Evolutionary conservation across 176 grass and related monocot genomes (phyloP), one percentile per base, ranked within the genome.

Genomic region (Aegilops bicornis): DNA sequence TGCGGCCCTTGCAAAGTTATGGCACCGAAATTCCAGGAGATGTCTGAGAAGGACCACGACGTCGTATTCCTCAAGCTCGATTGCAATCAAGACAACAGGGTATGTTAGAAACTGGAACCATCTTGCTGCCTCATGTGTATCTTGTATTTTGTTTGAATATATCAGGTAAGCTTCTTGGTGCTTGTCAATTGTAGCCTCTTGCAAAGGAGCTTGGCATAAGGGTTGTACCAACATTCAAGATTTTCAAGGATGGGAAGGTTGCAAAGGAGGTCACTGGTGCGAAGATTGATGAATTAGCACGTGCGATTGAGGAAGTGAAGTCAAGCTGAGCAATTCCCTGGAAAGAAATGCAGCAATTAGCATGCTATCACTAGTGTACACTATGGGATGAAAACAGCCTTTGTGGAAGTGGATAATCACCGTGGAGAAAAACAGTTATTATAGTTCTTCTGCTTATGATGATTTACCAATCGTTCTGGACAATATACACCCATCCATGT

Each of bases 1-100:
- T 97, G 97, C 64, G 94, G 97, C 43, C 97, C 97, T 73, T 99
- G 97, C 83, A 97, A 99, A 88, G 72, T 95, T 61, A 99, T 99
- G 24, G 92, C 92, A 83, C 94, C 94, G 0, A 97, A 90, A 85
- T 95, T 88, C 84, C 65, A 99, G 74, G 73, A 94, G 75, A 93
- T 99, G 85, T 96, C 97, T 1, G 91, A 97, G 90, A 94, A 99
- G 83, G 33, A 99, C 79, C 90, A 79, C 16, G 94, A 97, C 54
- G 83, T 97, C 24, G 90, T 97, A 11, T 99, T 99, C 86, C 90
- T 97, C 37, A 99, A 99, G 73, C 97, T 99, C 17, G 97, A 99
- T 72, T 99, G 94, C 89, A 97, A 97, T 85, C 86, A 99, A 70
- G 97, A 97, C 67, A 99, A 99, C 73, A 99, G 22, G 89, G 97